Percentiles rank a stretch among this genome's conserved stretches.
These are phyloP conservation scores for Trichosporon inkin DNA, from an alignment of 1,284 basidiomycete genomes.

Conservation along the genomic window DNA sequence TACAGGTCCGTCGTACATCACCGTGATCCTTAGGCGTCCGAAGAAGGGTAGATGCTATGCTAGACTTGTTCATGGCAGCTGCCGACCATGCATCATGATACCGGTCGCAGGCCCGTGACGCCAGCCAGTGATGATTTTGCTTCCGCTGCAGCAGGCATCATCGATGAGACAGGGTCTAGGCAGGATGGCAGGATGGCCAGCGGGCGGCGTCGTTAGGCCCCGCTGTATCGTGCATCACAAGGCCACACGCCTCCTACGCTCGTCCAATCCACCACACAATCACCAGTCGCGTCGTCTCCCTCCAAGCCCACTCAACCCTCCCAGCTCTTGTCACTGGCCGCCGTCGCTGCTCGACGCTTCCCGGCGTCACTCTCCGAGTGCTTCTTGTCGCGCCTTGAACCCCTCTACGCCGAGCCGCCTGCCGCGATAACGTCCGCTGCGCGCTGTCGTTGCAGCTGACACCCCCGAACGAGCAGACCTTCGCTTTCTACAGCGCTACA, in stretches of 20 bases:
- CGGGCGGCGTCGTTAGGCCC: conserved; percentile 3
- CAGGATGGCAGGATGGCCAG: not conserved
- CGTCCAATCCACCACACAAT: not conserved
- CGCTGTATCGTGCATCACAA: conserved; percentile 4
- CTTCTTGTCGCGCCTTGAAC: not conserved
- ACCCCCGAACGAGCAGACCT: not conserved
- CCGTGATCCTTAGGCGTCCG: not conserved
- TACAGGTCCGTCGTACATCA: conserved; percentile 47
- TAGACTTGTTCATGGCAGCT: not conserved
- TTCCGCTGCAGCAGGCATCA: not conserved
- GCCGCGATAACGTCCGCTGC: not conserved
- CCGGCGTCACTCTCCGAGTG: conserved; percentile 9
- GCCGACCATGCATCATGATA: too few species aligned
- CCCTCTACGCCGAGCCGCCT: not conserved
- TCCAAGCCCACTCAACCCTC: not conserved
- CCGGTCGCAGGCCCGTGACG: not conserved
- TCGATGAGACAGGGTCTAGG: not conserved
- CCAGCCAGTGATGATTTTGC: not conserved
- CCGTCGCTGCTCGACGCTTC: not conserved
- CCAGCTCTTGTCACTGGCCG: not conserved
- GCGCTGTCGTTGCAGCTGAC: not conserved
- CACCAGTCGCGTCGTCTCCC: not conserved
- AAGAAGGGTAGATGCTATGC: not conserved
- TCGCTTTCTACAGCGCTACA: not conserved
- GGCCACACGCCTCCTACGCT: not conserved